These are phyloP conservation scores for Trichophaea hybrida DNA, from an alignment of 2,329 filamentous ascomycete species.

Conservation along the genomic window DNA sequence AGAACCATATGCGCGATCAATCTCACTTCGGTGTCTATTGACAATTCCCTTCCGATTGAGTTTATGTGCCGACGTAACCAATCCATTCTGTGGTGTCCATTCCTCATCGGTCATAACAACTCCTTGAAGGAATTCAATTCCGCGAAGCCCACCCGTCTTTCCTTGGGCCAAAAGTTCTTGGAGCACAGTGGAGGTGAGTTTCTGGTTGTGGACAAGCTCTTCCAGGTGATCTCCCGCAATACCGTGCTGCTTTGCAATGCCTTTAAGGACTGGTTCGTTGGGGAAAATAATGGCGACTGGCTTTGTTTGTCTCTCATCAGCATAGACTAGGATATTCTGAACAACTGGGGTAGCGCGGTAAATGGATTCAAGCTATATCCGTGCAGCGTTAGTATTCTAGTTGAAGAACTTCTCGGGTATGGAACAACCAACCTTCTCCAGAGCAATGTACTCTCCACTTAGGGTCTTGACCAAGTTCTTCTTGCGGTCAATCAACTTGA, in stretches of 20 bases:
- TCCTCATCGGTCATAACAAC: slow-evolving; percentile 72
- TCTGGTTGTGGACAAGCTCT: slow-evolving; percentile 52
- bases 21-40: slow-evolving; percentile 45
- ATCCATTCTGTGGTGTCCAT: slow-evolving; percentile 64
- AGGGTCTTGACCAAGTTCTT: slow-evolving; percentile 97
- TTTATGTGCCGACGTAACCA: slow-evolving; percentile 57
- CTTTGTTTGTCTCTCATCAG: slow-evolving; percentile 57
- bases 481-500: slow-evolving; percentile 85
- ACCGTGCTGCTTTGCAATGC: slow-evolving; percentile 45
- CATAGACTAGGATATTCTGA: slow-evolving; percentile 76
- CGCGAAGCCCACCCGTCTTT: slow-evolving; percentile 49
- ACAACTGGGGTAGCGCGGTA: slow-evolving; percentile 72
- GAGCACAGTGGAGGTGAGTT: slow-evolving; percentile 48
- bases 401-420: neutral
- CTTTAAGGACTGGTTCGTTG: slow-evolving; percentile 48
- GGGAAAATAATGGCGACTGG: slow-evolving; percentile 68
- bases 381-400: neutral
- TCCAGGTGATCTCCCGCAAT: slow-evolving; percentile 51
- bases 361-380: slow-evolving; percentile 59
- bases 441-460: slow-evolving; percentile 89
- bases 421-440: slow-evolving; percentile 48
- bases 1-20: slow-evolving; percentile 43
- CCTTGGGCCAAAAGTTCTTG: slow-evolving; percentile 56
- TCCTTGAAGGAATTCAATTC: slow-evolving; percentile 61
- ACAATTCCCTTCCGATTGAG: slow-evolving; percentile 56